Evolutionary conservation across 1,139 yeast species (phyloP).

Genomic region (Arxiozyma slooffiae): DNA sequence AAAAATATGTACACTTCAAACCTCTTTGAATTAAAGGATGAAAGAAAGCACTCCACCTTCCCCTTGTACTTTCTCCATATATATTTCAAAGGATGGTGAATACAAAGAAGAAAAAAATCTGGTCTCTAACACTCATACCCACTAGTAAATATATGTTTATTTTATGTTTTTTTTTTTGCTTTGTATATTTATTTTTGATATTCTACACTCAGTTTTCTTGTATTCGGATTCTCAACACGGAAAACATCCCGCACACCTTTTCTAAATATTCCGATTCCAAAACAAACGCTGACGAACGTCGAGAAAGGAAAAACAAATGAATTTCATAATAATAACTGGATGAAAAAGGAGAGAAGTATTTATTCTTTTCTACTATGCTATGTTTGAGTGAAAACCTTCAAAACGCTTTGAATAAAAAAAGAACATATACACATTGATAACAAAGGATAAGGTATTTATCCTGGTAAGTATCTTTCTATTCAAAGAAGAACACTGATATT

Average conservation of each 20-base stretch:
- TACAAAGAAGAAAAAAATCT: too few species aligned
- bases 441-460: background rate
- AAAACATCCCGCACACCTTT: background rate
- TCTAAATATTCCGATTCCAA: background rate
- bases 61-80: too few species aligned
- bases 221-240: background rate
- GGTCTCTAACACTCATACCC: too few species aligned
- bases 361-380: background rate
- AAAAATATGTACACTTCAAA: too few species aligned
- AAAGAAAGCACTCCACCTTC: too few species aligned
- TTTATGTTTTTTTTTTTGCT: too few species aligned
- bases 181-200: too few species aligned
- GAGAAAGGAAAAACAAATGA: background rate
- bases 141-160: too few species aligned
- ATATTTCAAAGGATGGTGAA: too few species aligned
- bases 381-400: background rate
- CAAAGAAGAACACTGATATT: background rate
- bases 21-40: too few species aligned
- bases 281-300: background rate
- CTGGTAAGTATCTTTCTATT: background rate
- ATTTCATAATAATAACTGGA: too few species aligned
- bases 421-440: background rate
- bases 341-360: background rate
- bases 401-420: background rate
- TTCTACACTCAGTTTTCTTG: too few species aligned